Evolutionary conservation across 2,329 filamentous ascomycete species (phyloP).

Genomic region (Anthostomella pinea): DNA sequence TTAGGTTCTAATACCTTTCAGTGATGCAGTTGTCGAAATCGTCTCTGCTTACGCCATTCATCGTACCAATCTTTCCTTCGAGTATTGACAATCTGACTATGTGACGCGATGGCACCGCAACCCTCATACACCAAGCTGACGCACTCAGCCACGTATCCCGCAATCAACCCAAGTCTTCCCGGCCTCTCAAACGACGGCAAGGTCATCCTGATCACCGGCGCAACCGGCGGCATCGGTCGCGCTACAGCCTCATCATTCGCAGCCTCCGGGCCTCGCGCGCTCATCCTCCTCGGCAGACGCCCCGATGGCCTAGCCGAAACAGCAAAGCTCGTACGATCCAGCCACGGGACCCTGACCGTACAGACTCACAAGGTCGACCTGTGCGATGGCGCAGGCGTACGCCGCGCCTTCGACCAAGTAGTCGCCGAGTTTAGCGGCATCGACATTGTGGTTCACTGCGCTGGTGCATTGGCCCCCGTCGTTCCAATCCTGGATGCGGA

Average conservation of each 20-base stretch:
- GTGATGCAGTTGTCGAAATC: too few relatives aligned
- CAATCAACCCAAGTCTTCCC: constrained; percentile 11
- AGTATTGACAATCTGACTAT: too few relatives aligned
- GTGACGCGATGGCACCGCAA: too few relatives aligned
- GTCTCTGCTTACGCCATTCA: too few relatives aligned
- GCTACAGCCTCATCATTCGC: constrained; percentile 35
- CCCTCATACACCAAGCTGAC: constrained; percentile 17
- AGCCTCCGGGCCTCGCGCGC: constrained; percentile 25
- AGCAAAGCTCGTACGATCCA: constrained; percentile 3
- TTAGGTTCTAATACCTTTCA: too few relatives aligned
- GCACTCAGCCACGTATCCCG: constrained; percentile 12
- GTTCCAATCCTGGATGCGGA: constrained; percentile 15
- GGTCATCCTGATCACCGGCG: constrained; percentile 35
- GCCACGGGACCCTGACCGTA: constrained; percentile 6
- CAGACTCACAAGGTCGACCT: constrained; percentile 27
- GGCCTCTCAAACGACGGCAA: constrained; percentile 21
- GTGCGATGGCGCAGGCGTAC: constrained; percentile 17
- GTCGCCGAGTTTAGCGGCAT: constrained; percentile 28
- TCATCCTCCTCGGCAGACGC: constrained; percentile 17
- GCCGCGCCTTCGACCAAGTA: constrained; percentile 19
- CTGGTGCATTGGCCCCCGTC: constrained; percentile 20
- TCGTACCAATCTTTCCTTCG: too few relatives aligned
- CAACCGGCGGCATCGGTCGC: constrained; percentile 34
- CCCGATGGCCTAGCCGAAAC: constrained; percentile 12
- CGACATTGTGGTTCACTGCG: constrained; percentile 37